Conservation (phyloP, 352 stramenopile species). For the Phytopythium sindhum region DNA sequence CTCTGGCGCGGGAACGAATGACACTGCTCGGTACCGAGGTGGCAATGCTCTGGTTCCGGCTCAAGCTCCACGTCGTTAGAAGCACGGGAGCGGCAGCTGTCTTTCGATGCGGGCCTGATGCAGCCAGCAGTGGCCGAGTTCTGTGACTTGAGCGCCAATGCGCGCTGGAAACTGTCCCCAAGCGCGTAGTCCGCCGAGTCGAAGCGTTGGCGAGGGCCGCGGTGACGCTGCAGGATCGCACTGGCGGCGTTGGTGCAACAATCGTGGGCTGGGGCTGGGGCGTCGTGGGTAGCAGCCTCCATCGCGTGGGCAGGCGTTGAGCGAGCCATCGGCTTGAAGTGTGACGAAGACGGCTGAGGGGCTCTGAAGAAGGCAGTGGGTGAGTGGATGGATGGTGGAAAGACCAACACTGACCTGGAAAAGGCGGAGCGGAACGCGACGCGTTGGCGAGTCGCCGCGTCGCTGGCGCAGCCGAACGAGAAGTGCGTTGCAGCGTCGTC, state of each 20-base stretch:
- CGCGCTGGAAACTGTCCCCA: slow-evolving; percentile 21
- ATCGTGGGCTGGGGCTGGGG: background rate
- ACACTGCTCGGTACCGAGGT: background rate
- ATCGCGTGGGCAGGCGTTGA: background rate
- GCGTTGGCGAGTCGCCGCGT: background rate
- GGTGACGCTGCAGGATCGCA: slow-evolving; percentile 49
- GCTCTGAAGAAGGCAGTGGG: too few relatives aligned
- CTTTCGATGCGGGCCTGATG: background rate
- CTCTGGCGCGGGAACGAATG: slow-evolving; percentile 25
- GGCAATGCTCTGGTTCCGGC: slow-evolving; percentile 28
- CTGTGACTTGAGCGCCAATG: slow-evolving; percentile 1
- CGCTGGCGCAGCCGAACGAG: background rate
- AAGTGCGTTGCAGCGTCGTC: background rate
- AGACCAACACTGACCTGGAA: slow-evolving; percentile 1
- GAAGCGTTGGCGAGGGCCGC: slow-evolving; percentile 58
- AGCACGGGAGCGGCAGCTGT: slow-evolving; percentile 13
- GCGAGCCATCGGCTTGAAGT: slow-evolving; percentile 1
- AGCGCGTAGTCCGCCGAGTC: slow-evolving; percentile 74
- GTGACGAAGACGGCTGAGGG: background rate
- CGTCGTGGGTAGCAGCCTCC: background rate
- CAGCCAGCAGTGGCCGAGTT: slow-evolving; percentile 14
- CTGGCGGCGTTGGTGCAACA: slow-evolving; percentile 29
- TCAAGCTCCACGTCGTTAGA: slow-evolving; percentile 27
- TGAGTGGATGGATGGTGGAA: background rate
- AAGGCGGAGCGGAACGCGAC: background rate